Conservation (phyloP, 345 rosid genomes). For the Combretum micranthum region DNA sequence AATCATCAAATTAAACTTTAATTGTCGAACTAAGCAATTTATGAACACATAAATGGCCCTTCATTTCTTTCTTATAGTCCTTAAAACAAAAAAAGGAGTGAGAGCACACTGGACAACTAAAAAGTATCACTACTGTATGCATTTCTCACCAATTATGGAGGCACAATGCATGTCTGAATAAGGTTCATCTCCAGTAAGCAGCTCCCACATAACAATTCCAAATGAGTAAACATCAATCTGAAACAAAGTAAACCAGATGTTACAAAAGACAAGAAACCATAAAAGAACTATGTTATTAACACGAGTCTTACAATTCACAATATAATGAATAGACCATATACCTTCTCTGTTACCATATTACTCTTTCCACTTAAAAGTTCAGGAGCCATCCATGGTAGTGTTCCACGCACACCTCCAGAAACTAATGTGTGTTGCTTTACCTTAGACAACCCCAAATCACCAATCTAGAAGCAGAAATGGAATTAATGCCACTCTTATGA, state of each 20-base stretch:
- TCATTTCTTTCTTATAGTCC: too few relatives aligned
- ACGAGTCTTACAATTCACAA: not conserved
- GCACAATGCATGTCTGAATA: slow-evolving; percentile 93
- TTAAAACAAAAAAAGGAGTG: not conserved
- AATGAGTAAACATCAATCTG: slow-evolving; percentile 98
- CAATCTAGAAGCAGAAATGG: slow-evolving; percentile 46
- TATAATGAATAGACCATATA: slow-evolving; percentile 12
- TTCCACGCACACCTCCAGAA: slow-evolving; percentile 98
- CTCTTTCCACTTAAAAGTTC: slow-evolving; percentile 98
- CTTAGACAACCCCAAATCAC: slow-evolving; percentile 94
- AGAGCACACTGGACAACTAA: not conserved
- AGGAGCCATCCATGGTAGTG: slow-evolving; percentile 99
- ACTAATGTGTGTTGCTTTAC: slow-evolving; percentile 93
- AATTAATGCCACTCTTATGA: not conserved
- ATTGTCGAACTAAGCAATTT: too few relatives aligned
- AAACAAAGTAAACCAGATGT: slow-evolving; percentile 3
- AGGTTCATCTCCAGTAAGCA: slow-evolving; percentile 94
- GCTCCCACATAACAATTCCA: slow-evolving; percentile 98
- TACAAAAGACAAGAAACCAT: not conserved
- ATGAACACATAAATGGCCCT: too few relatives aligned
- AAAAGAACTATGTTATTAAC: not conserved
- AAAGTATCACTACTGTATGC: not conserved
- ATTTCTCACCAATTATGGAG: slow-evolving; percentile 76
- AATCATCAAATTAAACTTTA: too few relatives aligned
- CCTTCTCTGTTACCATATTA: slow-evolving; percentile 98